A percentile compares a stretch with the other conserved stretches of the same genome.
Conservation (phyloP, 2,329 filamentous ascomycete species). For the Mycogone perniciosa region DNA sequence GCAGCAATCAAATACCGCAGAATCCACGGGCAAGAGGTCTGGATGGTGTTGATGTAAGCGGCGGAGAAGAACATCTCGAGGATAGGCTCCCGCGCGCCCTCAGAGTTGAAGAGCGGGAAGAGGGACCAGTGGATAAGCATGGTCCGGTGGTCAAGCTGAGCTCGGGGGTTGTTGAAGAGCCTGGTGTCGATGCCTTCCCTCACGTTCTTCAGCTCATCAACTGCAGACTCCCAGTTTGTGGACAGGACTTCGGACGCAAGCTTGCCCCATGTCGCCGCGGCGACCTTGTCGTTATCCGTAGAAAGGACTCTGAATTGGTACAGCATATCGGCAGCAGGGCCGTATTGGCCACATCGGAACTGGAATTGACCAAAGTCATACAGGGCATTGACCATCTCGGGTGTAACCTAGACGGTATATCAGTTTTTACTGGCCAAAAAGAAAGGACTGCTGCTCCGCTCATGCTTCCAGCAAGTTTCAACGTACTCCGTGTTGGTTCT, state of each 20-base stretch:
- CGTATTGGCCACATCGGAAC: constrained; percentile 95
- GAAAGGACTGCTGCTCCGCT: not conserved
- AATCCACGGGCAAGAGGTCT: constrained; percentile 95
- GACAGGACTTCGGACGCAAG: constrained; percentile 92
- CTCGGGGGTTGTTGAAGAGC: constrained; percentile 92
- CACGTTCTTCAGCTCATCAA: constrained; percentile 86
- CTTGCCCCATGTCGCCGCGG: constrained; percentile 95
- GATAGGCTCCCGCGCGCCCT: constrained; percentile 80
- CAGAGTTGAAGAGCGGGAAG: constrained; percentile 98
- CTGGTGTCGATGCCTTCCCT: constrained; percentile 89
- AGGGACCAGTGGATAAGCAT: constrained; percentile 98
- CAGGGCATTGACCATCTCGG: constrained; percentile 91
- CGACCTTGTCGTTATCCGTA: constrained; percentile 96
- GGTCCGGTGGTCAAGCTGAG: constrained; percentile 91
- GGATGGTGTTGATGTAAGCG: constrained; percentile 98
- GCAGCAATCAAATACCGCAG: constrained; percentile 89
- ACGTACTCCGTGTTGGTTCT: constrained; percentile 86
- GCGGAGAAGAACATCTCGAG: constrained; percentile 97
- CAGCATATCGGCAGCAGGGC: constrained; percentile 80
- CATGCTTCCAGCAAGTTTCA: constrained; percentile 11
- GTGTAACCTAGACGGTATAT: constrained; percentile 57
- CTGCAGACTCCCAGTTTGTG: constrained; percentile 88
- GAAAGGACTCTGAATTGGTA: constrained; percentile 98
- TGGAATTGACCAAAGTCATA: constrained; percentile 96
- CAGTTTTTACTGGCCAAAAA: constrained; percentile 1